Base-by-base conservation (phyloP, 2,329 filamentous ascomycete genomes). In the Purpureocillium takamizusanense region DNA sequence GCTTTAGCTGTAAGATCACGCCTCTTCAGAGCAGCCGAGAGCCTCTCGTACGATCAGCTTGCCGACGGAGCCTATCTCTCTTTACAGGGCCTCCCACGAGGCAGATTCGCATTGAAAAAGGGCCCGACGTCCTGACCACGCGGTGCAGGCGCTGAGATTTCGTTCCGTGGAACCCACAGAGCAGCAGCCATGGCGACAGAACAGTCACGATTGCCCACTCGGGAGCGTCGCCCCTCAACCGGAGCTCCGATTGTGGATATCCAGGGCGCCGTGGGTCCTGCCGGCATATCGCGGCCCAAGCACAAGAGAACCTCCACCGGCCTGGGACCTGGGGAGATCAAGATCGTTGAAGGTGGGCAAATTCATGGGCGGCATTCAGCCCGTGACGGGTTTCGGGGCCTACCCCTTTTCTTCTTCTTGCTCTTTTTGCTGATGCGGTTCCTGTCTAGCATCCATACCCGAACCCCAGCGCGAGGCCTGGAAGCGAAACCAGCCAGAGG, bases 221-320 rank as follows among this genome's bases (percentile, higher is more conserved):
- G 86, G 48, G 81, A 95, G 71, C 82, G 89, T 51, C 84, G 78
- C 49, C 87, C 85, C 42, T 94, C 87, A 15, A 82, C 76, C 41
- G 79, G 83, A 48, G 86, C 86, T 51, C 89, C 89, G 34, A 81
- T 95, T 51, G 78, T 85, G 47, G 87, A 95, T 57, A 81, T 97
- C 45, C 74, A 86, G 61, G 89, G 88, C 47, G 82, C 86, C 14
- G 78, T 95, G 41, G 83, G 83, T n/a, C 87, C 88, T 31, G 82
- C 81, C 31, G 90, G 94, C 58, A 81, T 84, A 65, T 78, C 76
- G 18, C 76, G 92, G 44, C 92, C 92, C 33, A 98, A 97, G 69
- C 92, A 98, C 69, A 95, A 87, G 72, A 79, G 92, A 50, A 97
- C 90, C n/a, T 85, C 86, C 49, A 98, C 92, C 9, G 92, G 92